Base-by-base conservation (phyloP, 1,284 basidiomycete genomes). In the Uromyces viciae-fabae region DNA sequence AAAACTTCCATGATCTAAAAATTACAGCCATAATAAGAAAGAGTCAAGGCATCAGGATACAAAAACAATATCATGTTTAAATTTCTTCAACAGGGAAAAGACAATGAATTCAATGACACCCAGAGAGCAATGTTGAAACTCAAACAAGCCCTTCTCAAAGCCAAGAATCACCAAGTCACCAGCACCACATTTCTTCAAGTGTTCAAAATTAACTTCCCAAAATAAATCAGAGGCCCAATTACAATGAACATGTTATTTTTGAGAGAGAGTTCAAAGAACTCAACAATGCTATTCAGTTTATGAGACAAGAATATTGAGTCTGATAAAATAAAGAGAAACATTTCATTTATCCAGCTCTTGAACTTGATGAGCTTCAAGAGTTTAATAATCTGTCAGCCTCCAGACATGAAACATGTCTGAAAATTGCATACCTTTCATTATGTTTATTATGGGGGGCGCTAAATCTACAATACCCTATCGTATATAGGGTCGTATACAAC, bases 311-410 rank as follows among this genome's bases (percentile, higher is more conserved):
- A 64, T 64, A 75, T 40, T 19, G 8, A 33, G 9, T 14, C 9
- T 17, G 19, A 28, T 22, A 49, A 7, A 75, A 11, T 31, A 22
- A n/a, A 36, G 38, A 31, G 3, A 25, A 42, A 19, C 7, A n/a
- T 3, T 64, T 64, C 11, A 43, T 43, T 9, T 62, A 49, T 31
- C 58, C 74, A 9, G 19, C 2, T 8, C 58, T 75, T 0, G 60
- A 62, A 15, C 38, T 75, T 19, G 75, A 62, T 5, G 60, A 64
- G 11, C 38, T 76, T 8, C 46, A 64, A 42, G 60, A 66, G 25
- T 75, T 43, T 19, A 75, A 75, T 38, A 62, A 43, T 28, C 22
- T 40, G 25, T n/a, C n/a, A n/a, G n/a, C n/a, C n/a, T n/a, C n/a
- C n/a, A 0, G 56, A 9, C 14, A 62, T 8, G 60, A 76, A 49